These are phyloP conservation scores for California macrophylla DNA, from an alignment of 441 rosid genomes.

Conservation along the genomic window DNA sequence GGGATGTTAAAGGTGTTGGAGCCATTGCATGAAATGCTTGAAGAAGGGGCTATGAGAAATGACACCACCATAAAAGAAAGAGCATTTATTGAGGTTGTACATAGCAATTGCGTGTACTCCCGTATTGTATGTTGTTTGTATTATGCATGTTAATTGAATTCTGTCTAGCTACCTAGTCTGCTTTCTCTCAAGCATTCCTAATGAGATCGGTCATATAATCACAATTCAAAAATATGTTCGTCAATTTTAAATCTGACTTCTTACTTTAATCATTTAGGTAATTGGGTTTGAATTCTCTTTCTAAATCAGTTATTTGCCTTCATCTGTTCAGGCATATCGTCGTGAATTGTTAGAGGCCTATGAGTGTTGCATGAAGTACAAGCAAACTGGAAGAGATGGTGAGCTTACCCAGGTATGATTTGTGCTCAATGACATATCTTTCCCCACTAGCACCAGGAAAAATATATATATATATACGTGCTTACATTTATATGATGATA, in stretches of 20 bases:
- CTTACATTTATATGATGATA: no score
- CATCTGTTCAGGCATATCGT: conserved; percentile 67
- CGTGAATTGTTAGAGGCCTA: conserved; percentile 88
- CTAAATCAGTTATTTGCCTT: neutral
- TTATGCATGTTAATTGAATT: neutral
- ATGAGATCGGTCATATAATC: neutral
- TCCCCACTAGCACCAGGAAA: neutral
- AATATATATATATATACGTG: neutral
- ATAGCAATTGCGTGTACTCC: neutral
- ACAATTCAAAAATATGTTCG: neutral
- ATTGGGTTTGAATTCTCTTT: neutral
- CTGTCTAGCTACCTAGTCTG: neutral
- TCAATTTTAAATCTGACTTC: neutral
- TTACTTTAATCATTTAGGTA: neutral
- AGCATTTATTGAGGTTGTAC: conserved; percentile 85
- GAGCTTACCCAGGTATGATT: conserved; percentile 86
- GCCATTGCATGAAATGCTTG: conserved; percentile 88
- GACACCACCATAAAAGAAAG: conserved; percentile 76
- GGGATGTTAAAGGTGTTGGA: conserved; percentile 94
- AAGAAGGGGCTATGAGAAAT: conserved; percentile 78
- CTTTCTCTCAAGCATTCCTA: neutral
- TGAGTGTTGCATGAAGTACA: conserved; percentile 87
- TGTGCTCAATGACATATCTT: neutral
- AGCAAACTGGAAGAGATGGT: conserved; percentile 85
- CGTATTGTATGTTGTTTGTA: neutral